Evolutionary conservation across 1,284 basidiomycete species (phyloP), one percentile per base, ranked within the genome.

Genomic region (Pyrrhoderma lamaoense): DNA sequence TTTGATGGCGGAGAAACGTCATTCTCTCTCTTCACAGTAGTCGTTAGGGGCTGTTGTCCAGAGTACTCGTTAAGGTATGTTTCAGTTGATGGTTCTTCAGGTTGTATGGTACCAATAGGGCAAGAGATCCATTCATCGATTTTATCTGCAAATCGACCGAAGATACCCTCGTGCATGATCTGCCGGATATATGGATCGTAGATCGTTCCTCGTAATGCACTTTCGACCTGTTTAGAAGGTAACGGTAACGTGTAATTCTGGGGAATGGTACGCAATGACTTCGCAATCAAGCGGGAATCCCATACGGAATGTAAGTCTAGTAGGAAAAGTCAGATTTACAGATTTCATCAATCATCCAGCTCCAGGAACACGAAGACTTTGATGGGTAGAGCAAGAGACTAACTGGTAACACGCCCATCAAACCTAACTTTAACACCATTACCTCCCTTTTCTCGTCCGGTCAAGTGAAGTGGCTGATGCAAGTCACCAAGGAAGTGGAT

Each of bases 401-500:
- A 53, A 86, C 83, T 88, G 2, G 83, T 83, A 42, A 75, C 64
- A 18, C 84, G 71, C 0, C 78, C 79, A 58, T 84, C 85, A 62
- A 87, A 92, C 9, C 68, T 61, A 25, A 92, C 86, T 59, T 80
- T 80, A 55, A 74, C 75, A 19, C 77, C 77, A 62, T 96, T 96
- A 1, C 93, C 93, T 2, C 93, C 93, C 27, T 85, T 75, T 57
- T 89, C 82, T 14, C 90, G 73, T 2, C 91, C 90, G 0, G 88
- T 87, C 39, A 96, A 75, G 65, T 97, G 93, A 46, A 96, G 71
- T 8, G 93, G 93, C 76, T 88, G 85, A 62, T 95, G 93, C 73
- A 94, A 73, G 63, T 96, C 93, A 0, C 93, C 93, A 8, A 94
- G 56, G 57, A 92, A 93, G 64, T 97, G 93, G 35, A 93, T 79